Evolutionary conservation across 2,329 filamentous ascomycete species (phyloP).

Genomic region (Alternaria infectoria): DNA sequence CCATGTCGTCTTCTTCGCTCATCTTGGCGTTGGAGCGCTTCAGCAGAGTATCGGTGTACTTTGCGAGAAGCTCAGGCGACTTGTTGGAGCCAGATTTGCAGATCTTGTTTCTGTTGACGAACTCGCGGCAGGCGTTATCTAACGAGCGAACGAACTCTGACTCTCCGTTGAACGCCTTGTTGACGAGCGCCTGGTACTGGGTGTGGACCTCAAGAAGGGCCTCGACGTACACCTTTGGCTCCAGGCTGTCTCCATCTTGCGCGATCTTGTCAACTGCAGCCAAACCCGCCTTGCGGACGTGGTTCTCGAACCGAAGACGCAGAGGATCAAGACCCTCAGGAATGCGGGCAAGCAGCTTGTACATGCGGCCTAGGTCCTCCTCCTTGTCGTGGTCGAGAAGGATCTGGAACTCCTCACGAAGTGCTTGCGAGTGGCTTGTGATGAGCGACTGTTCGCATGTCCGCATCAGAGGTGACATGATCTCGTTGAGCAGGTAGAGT

Average conservation of each 20-base stretch:
- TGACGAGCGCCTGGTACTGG: constrained; percentile 89
- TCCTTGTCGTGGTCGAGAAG: constrained; percentile 93
- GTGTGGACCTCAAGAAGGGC: constrained; percentile 92
- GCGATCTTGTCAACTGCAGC: constrained; percentile 90
- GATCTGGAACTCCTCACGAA: constrained; percentile 94
- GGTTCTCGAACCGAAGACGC: constrained; percentile 84
- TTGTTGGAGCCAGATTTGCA: constrained; percentile 93
- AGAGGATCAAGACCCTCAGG: constrained; percentile 90
- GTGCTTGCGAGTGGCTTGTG: constrained; percentile 80
- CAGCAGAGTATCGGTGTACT: constrained; percentile 90
- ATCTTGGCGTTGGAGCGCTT: constrained; percentile 87
- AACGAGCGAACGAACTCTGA: constrained; percentile 95
- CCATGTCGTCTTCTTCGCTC: constrained; percentile 91
- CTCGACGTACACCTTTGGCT: constrained; percentile 96
- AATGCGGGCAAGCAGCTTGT: constrained; percentile 86
- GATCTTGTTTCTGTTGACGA: constrained; percentile 96
- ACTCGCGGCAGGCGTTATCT: constrained; percentile 96
- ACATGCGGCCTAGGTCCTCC: constrained; percentile 96
- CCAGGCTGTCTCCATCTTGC: constrained; percentile 83
- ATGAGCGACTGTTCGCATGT: constrained; percentile 90
- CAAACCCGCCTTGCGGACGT: constrained; percentile 88
- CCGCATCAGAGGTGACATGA: constrained; percentile 81
- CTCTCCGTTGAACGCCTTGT: constrained; percentile 91
- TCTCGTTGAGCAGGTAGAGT: constrained; percentile 90
- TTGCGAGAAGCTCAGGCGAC: constrained; percentile 91